phyloP scores from a whole-genome alignment of 1,284 basidiomycete species.

The Malassezia obtusa region DNA sequence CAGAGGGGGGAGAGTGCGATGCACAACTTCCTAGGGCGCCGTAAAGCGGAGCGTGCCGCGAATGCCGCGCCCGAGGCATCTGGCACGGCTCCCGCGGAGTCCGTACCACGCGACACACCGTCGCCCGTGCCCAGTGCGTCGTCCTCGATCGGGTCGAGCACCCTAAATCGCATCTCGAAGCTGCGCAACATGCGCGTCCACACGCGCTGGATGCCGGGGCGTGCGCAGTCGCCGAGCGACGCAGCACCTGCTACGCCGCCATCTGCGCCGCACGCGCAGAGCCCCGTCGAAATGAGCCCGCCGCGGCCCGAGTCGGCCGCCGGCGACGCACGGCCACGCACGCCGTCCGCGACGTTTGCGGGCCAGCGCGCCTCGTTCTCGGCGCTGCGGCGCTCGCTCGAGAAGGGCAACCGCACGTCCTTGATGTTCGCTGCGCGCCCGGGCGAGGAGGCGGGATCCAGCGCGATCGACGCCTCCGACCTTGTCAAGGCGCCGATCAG shows the following conservation, averaged over 20 bases:
- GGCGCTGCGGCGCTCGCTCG: constrained; percentile 11
- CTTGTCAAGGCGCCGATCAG: constrained; percentile 2
- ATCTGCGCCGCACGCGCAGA: no score
- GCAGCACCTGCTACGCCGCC: no score
- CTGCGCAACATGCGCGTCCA: constrained; percentile 4
- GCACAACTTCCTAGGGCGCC: constrained; percentile 13
- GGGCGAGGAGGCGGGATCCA: background rate
- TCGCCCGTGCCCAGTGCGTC: background rate
- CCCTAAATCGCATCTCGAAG: constrained; percentile 1
- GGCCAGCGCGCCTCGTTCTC: constrained; percentile 5
- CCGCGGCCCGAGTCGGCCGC: no score
- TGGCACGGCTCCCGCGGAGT: background rate
- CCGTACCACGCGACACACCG: background rate
- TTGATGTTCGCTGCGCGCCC: background rate
- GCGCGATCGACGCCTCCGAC: constrained; percentile 8
- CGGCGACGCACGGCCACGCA: background rate
- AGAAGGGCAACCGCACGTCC: background rate
- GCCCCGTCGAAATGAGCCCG: no score
- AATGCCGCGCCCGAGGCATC: background rate
- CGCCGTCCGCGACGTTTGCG: background rate
- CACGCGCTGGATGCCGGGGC: background rate
- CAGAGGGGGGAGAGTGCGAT: background rate
- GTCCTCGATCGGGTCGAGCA: background rate
- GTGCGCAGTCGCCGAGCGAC: background rate
- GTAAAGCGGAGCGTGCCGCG: constrained; percentile 3